Evolutionary conservation across 352 stramenopile species (phyloP), one percentile per base, ranked within the genome.

Genomic region (Phytopythium ostracodes): DNA sequence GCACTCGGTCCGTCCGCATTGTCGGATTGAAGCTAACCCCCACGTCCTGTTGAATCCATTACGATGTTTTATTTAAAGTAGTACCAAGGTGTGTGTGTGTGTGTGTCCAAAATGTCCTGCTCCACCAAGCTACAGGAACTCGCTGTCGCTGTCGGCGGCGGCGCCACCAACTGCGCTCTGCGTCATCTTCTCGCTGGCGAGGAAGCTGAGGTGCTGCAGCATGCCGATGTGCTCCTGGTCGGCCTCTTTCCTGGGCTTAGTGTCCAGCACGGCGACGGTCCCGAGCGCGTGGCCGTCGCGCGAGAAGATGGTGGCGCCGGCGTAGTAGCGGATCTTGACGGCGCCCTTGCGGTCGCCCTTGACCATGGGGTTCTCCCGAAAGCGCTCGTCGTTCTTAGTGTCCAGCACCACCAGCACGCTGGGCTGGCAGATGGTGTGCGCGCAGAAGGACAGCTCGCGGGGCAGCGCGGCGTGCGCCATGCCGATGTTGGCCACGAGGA

Each of bases 241-340:
- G n/a, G 77, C 84, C 54, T 92, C 82, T 1, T 75, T 65, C 10
- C 84, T 76, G 5, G 87, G 82, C 59, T 92, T 93, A 17, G 84
- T 95, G 66, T 95, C 84, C 18, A 95, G 67, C 22, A 95, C 87
- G 0, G 87, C 87, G n/a, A 95, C 84, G 5, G 87, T 93, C 9
- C 87, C 87, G 10, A 95, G 72, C 18, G 85, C 81, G 38, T 92
- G 84, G 36, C 84, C 84, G 54, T 94, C 82, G 11, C 76, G 71
- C 2, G 82, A 91, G 57, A 92, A 94, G 60, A 95, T 93, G 46
- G 81, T 91, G 15, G 85, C 87, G 18, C 87, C 87, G 15, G 85
- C 81, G 63, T 96, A 96, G 65, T 94, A 96, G 60, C 84, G 79
- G 63, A 96, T 93, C 69, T 96, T 96, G 33, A 89, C 81, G 3